Evolutionary conservation across 305 asterid genomes (phyloP).

Genomic region (Fraxinus angustifolia): DNA sequence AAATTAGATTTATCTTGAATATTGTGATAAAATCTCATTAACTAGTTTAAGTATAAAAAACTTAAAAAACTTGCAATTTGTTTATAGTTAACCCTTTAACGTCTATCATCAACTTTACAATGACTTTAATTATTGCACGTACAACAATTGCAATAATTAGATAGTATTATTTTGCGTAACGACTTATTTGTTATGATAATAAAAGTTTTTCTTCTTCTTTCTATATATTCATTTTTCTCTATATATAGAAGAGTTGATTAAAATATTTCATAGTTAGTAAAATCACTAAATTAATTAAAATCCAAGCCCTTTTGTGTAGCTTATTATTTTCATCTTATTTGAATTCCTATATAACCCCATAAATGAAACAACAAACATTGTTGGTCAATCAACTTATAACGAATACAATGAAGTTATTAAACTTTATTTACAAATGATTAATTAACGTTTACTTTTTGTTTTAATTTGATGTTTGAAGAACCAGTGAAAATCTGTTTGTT

Average conservation of each 20-base stretch:
- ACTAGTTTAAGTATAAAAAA: not conserved
- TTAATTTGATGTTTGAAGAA: not conserved
- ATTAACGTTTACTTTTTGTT: no score
- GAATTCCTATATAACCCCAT: not conserved
- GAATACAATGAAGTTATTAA: not conserved
- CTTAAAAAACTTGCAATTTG: conserved; percentile 36
- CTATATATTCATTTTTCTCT: not conserved
- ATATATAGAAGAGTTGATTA: not conserved
- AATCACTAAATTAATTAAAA: not conserved
- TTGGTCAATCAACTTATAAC: not conserved
- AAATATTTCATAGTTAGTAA: no score
- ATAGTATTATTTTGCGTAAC: not conserved
- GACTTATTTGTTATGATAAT: not conserved
- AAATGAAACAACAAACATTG: not conserved
- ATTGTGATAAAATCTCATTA: not conserved
- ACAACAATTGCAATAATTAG: not conserved
- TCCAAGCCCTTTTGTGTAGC: not conserved
- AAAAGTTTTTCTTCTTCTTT: not conserved
- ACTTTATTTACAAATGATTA: not conserved
- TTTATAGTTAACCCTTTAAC: conserved; percentile 33
- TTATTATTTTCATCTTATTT: not conserved
- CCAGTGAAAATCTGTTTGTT: no score
- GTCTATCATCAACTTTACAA: conserved; percentile 26
- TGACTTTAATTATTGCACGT: conserved; percentile 41
- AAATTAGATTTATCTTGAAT: not conserved